phyloP scores from a whole-genome alignment of 805 yeast species.

The Cyberlindnera petersonii region DNA sequence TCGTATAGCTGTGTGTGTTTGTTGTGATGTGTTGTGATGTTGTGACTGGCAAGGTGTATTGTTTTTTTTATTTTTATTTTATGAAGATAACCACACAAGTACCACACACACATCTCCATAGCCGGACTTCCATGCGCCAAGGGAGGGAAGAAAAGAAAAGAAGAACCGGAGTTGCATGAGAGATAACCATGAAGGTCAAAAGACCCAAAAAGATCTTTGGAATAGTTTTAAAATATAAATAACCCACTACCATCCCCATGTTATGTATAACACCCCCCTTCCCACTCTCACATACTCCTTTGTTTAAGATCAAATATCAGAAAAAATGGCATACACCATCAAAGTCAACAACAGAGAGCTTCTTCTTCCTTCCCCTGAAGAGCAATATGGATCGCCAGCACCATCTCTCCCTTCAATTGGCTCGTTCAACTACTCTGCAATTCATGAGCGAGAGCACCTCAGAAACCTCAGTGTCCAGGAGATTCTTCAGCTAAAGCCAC shows the following conservation, averaged over 20 bases:
- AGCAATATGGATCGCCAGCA: neutral
- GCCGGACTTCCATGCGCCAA: too few species aligned
- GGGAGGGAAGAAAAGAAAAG: too few species aligned
- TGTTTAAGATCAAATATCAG: neutral
- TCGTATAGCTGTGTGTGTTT: too few species aligned
- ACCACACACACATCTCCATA: neutral
- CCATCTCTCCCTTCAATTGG: constrained; percentile 6
- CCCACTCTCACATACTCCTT: neutral
- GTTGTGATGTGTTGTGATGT: too few species aligned
- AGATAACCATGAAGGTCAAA: too few species aligned
- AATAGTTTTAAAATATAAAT: too few species aligned
- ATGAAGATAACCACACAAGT: too few species aligned
- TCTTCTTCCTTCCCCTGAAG: constrained; percentile 6
- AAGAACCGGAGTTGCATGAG: neutral
- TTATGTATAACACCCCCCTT: neutral
- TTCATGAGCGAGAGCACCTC: constrained; percentile 4
- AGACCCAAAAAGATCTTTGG: too few species aligned
- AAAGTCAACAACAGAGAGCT: constrained; percentile 7
- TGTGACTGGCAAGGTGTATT: too few species aligned
- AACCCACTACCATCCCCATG: too few species aligned
- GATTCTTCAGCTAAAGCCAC: constrained; percentile 2
- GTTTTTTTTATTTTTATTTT: too few species aligned
- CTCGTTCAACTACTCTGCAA: constrained; percentile 6
- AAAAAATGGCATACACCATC: constrained; percentile 4
- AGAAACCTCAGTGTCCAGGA: constrained; percentile 1